A percentile compares a stretch with the other conserved stretches of the same genome.
Evolutionary conservation across 208 protist species (phyloP).

Genomic region (Leishmania tropica): DNA sequence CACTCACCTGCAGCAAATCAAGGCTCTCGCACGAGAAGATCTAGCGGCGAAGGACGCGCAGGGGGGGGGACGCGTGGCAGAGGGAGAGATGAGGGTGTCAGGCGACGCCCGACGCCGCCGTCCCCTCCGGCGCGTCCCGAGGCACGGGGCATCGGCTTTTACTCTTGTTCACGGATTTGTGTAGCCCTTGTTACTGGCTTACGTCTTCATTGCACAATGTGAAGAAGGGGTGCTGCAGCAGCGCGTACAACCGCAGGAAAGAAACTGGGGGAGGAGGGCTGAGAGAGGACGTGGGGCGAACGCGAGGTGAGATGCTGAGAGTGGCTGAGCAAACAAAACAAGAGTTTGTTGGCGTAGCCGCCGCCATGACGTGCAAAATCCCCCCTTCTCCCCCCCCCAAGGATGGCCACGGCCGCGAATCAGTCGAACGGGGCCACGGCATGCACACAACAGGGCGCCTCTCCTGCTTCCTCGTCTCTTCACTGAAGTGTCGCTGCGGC

Average conservation of each 20-base stretch:
- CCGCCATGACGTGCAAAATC: background rate
- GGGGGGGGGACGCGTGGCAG: too few relatives aligned
- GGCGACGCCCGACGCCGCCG: background rate
- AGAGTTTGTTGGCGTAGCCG: background rate
- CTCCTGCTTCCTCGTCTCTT: background rate
- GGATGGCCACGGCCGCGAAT: background rate
- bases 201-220: background rate
- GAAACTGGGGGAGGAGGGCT: too few relatives aligned
- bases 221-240: background rate
- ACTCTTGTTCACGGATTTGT: background rate
- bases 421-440: too few relatives aligned
- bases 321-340: background rate
- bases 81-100: background rate
- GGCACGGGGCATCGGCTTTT: background rate
- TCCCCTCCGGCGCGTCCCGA: background rate
- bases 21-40: background rate
- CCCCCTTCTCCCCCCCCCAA: background rate
- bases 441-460: background rate
- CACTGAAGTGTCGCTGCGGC: constrained; percentile 1
- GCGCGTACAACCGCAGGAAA: background rate
- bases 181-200: background rate
- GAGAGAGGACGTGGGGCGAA: background rate
- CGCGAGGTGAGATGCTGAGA: background rate
- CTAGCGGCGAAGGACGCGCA: background rate
- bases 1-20: background rate